These are phyloP conservation scores for Leptographium lundbergii DNA, from an alignment of 2,329 filamentous ascomycete genomes.

Conservation along the genomic window DNA sequence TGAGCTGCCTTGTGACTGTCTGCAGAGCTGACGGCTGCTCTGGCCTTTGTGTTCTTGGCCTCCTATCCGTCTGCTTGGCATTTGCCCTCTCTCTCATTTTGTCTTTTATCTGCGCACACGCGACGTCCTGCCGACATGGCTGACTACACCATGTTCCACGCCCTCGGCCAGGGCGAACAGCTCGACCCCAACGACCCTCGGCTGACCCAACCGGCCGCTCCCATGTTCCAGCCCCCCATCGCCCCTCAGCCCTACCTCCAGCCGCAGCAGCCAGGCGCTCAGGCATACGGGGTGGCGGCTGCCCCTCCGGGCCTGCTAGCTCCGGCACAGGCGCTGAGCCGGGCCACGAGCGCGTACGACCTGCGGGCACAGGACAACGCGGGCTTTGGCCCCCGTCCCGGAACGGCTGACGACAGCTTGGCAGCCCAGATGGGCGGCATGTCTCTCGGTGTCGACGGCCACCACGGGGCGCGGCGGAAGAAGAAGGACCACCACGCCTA, in stretches of 20 bases:
- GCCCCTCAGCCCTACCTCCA: conserved; percentile 40
- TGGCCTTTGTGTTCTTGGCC: neutral
- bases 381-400: conserved; percentile 13
- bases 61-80: neutral
- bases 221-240: conserved; percentile 38
- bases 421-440: conserved; percentile 68
- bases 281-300: neutral
- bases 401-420: conserved; percentile 32
- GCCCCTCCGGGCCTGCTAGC: neutral
- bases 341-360: conserved; percentile 16
- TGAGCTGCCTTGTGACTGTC: neutral
- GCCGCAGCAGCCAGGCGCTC: neutral
- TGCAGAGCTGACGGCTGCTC: neutral
- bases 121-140: conserved; percentile 14
- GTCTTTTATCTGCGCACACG: neutral
- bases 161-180: conserved; percentile 35
- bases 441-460: conserved; percentile 45
- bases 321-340: conserved; percentile 25
- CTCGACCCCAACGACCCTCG: conserved; percentile 39
- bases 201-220: conserved; percentile 26
- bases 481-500: conserved; percentile 95
- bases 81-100: neutral
- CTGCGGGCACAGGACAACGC: conserved; percentile 15
- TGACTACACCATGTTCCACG: conserved; percentile 38
- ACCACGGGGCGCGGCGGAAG: conserved; percentile 49